Conservation (phyloP, 2,329 filamentous ascomycete species). For the Colletotrichum costaricense region DNA sequence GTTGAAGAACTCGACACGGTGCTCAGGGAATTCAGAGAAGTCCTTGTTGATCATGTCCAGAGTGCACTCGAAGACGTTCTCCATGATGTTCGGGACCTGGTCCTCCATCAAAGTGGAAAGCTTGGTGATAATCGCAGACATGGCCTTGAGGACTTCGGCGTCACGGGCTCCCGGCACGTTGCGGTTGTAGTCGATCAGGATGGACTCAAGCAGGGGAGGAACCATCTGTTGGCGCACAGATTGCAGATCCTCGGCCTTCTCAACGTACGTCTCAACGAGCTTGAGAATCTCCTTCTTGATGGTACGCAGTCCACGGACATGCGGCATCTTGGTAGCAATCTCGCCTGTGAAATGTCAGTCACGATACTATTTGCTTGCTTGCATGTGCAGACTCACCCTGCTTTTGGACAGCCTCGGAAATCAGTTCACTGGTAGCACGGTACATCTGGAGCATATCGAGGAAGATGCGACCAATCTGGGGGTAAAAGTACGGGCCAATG, state of each 20-base stretch:
- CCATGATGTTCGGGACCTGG: constrained; percentile 96
- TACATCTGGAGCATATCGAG: constrained; percentile 99
- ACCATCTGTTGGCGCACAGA: constrained; percentile 95
- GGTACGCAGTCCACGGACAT: constrained; percentile 91
- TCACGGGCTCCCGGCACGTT: constrained; percentile 97
- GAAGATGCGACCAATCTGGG: constrained; percentile 97
- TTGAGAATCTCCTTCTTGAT: constrained; percentile 99
- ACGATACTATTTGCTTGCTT: neutral
- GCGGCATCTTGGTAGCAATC: constrained; percentile 96
- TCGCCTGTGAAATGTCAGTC: constrained; percentile 66
- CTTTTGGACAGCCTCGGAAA: constrained; percentile 82
- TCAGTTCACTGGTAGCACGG: constrained; percentile 93
- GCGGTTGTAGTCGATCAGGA: constrained; percentile 95
- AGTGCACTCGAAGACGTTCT: constrained; percentile 98
- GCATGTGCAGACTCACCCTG: constrained; percentile 20
- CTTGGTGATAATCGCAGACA: constrained; percentile 97
- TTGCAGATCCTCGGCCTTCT: constrained; percentile 96
- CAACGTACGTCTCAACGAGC: constrained; percentile 96
- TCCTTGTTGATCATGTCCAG: constrained; percentile 99
- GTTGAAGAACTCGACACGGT: constrained; percentile 99
- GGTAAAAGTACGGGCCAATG: constrained; percentile 97
- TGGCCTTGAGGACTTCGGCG: constrained; percentile 95
- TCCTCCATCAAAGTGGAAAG: constrained; percentile 98
- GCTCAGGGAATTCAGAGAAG: constrained; percentile 98
- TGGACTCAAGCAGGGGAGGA: constrained; percentile 92